Conservation (phyloP, 192 early-diverging fungal genomes). For the Lobosporangium transversale region DNA sequence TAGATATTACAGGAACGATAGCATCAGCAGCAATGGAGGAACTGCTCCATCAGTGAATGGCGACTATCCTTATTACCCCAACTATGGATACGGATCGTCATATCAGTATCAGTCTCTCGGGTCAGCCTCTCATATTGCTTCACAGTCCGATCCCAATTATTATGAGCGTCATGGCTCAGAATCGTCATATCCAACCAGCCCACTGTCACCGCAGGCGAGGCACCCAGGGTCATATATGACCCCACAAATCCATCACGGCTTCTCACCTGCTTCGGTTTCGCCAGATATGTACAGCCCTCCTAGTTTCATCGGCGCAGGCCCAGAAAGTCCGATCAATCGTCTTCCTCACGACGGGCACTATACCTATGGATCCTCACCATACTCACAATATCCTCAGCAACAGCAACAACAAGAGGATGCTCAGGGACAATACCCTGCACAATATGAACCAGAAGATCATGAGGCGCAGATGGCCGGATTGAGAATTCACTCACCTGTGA, state of each 20-base stretch:
- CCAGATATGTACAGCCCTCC: constrained; percentile 45
- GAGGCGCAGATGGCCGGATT: constrained; percentile 37
- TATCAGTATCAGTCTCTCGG: constrained; percentile 47
- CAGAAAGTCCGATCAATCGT: constrained; percentile 17
- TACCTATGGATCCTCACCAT: constrained; percentile 23
- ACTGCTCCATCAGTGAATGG: constrained; percentile 9
- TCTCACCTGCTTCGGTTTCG: constrained; percentile 33
- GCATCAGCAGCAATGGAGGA: constrained; percentile 41
- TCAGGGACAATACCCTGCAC: constrained; percentile 3
- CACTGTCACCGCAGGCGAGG: constrained; percentile 21
- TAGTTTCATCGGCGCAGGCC: constrained; percentile 19
- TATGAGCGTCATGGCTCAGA: constrained; percentile 29
- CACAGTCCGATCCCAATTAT: constrained; percentile 23
- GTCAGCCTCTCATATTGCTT: constrained; percentile 43
- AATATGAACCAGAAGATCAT: constrained; percentile 26
- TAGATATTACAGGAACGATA: constrained; percentile 46
- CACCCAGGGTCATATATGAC: constrained; percentile 25
- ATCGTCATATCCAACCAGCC: constrained; percentile 41
- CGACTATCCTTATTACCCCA: constrained; percentile 38
- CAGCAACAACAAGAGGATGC: constrained; percentile 25
- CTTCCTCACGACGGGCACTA: constrained; percentile 22
- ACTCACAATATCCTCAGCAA: constrained; percentile 40
- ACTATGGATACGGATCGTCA: constrained; percentile 32
- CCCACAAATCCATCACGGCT: constrained; percentile 39
- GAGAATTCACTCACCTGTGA: constrained; percentile 40